phyloP scores from a whole-genome alignment of 1,284 basidiomycete species.

The Hymenochaete sp. region DNA sequence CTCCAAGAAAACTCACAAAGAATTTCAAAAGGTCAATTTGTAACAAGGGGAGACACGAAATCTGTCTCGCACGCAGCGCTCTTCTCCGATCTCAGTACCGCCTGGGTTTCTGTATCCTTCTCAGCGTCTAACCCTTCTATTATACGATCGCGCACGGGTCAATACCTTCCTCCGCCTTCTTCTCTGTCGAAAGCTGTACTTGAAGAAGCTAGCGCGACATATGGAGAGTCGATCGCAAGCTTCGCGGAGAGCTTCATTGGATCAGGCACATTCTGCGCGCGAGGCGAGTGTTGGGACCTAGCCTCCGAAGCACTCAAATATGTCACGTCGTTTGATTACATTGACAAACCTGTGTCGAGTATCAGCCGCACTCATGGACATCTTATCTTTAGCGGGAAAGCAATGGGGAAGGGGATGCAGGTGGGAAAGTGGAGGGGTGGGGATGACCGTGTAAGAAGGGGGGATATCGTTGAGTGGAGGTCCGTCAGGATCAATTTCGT shows the following conservation, averaged over 20 bases:
- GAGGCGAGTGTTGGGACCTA: constrained; percentile 55
- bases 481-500: constrained; percentile 29
- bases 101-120: constrained; percentile 39
- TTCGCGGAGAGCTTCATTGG: constrained; percentile 41
- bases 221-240: constrained; percentile 40
- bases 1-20: constrained; percentile 27
- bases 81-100: constrained; percentile 42
- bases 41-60: constrained; percentile 27
- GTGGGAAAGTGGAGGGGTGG: constrained; percentile 45
- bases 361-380: constrained; percentile 47
- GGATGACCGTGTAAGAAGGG: constrained; percentile 41
- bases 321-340: constrained; percentile 35
- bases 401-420: constrained; percentile 28
- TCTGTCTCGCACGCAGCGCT: constrained; percentile 31
- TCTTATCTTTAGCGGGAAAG: constrained; percentile 40
- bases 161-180: constrained; percentile 33
- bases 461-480: constrained; percentile 51
- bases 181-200: constrained; percentile 30
- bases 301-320: constrained; percentile 43
- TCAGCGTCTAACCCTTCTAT: constrained; percentile 27
- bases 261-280: constrained; percentile 36
- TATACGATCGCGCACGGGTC: constrained; percentile 29
- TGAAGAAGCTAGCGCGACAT: constrained; percentile 36
- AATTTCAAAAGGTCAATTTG: constrained; percentile 25
- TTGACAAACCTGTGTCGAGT: constrained; percentile 40